Evolutionary conservation across 352 stramenopile species (phyloP).

Genomic region (Elongisporangium anandrum): DNA sequence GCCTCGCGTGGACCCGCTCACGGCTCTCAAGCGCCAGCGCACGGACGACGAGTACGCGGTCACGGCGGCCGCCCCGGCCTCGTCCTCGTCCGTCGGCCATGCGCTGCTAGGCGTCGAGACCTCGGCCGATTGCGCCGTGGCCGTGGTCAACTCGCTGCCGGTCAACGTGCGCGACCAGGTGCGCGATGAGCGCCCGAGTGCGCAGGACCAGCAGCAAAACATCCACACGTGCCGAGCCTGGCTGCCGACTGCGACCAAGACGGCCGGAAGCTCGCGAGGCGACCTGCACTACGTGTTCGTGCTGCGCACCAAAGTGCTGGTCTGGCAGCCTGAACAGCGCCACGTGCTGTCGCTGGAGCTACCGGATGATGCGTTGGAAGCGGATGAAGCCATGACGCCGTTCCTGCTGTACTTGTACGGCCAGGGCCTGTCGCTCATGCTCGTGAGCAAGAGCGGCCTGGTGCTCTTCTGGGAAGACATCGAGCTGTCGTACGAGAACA

Average conservation of each 20-base stretch:
- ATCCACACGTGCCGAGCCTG: constrained; percentile 33
- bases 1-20: constrained; percentile 25
- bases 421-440: constrained; percentile 65
- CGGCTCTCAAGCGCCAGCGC: constrained; percentile 56
- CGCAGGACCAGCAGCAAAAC: constrained; percentile 7
- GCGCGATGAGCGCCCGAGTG: constrained; percentile 27
- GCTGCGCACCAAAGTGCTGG: constrained; percentile 50
- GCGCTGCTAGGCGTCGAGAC: constrained; percentile 9
- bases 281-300: constrained; percentile 48
- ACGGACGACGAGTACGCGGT: constrained; percentile 34
- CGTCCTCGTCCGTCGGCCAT: neutral
- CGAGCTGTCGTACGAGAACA: constrained; percentile 69
- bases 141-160: constrained; percentile 35
- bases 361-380: constrained; percentile 40
- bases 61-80: constrained; percentile 7
- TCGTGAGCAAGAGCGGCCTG: constrained; percentile 51
- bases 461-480: constrained; percentile 85
- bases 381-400: constrained; percentile 42
- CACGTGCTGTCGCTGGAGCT: constrained; percentile 48
- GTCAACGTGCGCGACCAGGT: constrained; percentile 40
- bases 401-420: constrained; percentile 67
- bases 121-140: constrained; percentile 50
- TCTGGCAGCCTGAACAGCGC: constrained; percentile 57
- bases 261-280: constrained; percentile 35
- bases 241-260: constrained; percentile 39